Percentiles rank a stretch among this genome's conserved stretches.
These are phyloP conservation scores for Mycocentrospora acerina DNA, from an alignment of 2,329 filamentous ascomycete species.

Conservation along the genomic window DNA sequence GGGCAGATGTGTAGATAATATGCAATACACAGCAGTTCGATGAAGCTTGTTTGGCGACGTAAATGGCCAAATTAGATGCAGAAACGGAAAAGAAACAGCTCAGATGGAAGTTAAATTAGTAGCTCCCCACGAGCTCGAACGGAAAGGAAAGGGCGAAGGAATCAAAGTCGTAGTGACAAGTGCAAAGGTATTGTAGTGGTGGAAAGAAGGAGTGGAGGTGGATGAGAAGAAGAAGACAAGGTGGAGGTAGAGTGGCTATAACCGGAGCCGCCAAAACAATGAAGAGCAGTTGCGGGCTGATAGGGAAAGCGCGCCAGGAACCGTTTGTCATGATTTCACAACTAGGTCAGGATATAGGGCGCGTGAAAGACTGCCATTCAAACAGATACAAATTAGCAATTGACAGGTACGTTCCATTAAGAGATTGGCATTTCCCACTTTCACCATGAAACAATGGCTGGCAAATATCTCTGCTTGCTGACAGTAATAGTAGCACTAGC, in stretches of 20 bases:
- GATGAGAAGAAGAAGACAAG: slow-evolving; percentile 7
- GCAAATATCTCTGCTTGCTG: too few species aligned
- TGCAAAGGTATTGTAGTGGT: not conserved
- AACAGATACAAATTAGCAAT: too few species aligned
- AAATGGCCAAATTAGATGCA: slow-evolving; percentile 42
- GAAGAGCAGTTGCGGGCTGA: slow-evolving; percentile 10
- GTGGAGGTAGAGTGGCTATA: slow-evolving; percentile 13
- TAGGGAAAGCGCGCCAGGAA: slow-evolving; percentile 13
- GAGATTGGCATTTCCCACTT: too few species aligned
- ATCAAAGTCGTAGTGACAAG: slow-evolving; percentile 10
- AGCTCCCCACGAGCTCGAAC: slow-evolving; percentile 8
- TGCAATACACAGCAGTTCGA: slow-evolving; percentile 32
- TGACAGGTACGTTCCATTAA: too few species aligned
- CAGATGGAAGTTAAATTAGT: slow-evolving; percentile 29
- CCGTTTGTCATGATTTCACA: slow-evolving; percentile 11
- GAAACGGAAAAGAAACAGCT: slow-evolving; percentile 26
- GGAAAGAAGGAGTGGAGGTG: slow-evolving; percentile 10
- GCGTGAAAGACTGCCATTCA: too few species aligned
- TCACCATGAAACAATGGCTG: too few species aligned
- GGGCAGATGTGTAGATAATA: slow-evolving; percentile 39
- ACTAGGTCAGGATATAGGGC: not conserved
- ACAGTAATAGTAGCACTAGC: too few species aligned
- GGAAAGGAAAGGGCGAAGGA: slow-evolving; percentile 23
- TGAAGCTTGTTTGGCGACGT: slow-evolving; percentile 31
- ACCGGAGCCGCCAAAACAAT: slow-evolving; percentile 7